Percentiles rank a stretch among this genome's conserved stretches.
These are phyloP conservation scores for Suhomyces pyralidae DNA, from an alignment of 805 yeast genomes.

Conservation along the genomic window DNA sequence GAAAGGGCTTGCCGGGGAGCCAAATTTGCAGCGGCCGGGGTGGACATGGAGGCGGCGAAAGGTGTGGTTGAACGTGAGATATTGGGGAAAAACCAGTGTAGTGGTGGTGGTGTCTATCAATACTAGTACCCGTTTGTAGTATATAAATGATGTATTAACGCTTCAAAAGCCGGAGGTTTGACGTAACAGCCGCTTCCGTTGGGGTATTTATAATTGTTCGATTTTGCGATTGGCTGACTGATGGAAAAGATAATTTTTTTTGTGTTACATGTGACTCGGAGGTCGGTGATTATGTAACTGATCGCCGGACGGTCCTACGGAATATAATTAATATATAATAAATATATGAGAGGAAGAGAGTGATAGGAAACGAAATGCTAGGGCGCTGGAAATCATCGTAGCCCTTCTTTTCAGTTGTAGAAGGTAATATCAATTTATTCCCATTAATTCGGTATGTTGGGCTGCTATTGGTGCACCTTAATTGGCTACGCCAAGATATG, in stretches of 20 bases:
- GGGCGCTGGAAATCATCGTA: too few relatives aligned
- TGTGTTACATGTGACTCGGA: constrained; percentile 7
- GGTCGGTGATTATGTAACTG: not conserved
- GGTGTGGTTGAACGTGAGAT: not conserved
- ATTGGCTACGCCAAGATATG: not conserved
- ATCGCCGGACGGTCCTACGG: not conserved
- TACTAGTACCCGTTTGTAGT: not conserved
- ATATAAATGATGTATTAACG: not conserved
- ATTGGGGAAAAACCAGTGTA: not conserved
- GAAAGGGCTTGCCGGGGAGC: constrained; percentile 14
- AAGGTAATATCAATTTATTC: not conserved
- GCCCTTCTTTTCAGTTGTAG: too few relatives aligned
- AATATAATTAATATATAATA: too few relatives aligned
- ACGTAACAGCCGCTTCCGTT: not conserved
- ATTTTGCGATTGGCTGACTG: constrained; percentile 5
- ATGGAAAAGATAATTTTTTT: constrained; percentile 11
- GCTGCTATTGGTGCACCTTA: not conserved
- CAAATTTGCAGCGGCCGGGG: constrained; percentile 6
- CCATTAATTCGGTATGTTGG: not conserved
- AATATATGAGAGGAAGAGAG: not conserved
- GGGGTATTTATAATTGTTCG: not conserved
- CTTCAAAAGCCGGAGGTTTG: not conserved
- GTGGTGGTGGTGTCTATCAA: not conserved
- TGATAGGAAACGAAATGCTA: too few relatives aligned
- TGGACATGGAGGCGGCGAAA: not conserved